These are phyloP conservation scores for Colletotrichum orbiculare DNA, from an alignment of 2,329 filamentous ascomycete species.

Conservation along the genomic window DNA sequence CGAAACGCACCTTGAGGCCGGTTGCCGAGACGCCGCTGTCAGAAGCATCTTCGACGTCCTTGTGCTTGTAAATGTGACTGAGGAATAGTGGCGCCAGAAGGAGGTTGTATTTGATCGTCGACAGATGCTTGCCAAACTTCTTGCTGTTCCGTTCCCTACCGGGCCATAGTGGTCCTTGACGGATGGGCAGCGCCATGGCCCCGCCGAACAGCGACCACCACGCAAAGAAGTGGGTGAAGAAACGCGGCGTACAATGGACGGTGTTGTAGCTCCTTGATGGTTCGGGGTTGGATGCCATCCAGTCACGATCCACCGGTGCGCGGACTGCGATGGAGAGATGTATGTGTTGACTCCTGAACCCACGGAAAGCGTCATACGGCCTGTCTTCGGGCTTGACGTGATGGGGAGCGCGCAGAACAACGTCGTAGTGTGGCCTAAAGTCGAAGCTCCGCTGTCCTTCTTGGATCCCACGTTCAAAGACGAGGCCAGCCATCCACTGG, in stretches of 20 bases:
- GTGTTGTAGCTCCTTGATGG: constrained; percentile 94
- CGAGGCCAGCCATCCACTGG: constrained; percentile 88
- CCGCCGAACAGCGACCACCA: constrained; percentile 99
- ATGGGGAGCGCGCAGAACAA: constrained; percentile 84
- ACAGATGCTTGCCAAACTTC: constrained; percentile 95
- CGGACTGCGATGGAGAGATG: constrained; percentile 93
- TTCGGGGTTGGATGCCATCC: constrained; percentile 79
- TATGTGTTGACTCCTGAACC: constrained; percentile 97
- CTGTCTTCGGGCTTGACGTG: constrained; percentile 70
- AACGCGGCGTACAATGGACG: constrained; percentile 91
- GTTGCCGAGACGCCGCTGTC: constrained; percentile 86
- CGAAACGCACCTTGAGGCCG: constrained; percentile 93
- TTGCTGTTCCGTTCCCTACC: constrained; percentile 96
- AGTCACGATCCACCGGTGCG: constrained; percentile 87
- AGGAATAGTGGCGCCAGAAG: constrained; percentile 92
- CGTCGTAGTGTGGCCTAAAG: constrained; percentile 92
- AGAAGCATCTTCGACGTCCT: constrained; percentile 87
- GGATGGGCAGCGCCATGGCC: constrained; percentile 92
- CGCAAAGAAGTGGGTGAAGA: constrained; percentile 97
- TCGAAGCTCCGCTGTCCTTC: constrained; percentile 81
- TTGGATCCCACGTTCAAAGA: constrained; percentile 87
- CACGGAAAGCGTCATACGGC: constrained; percentile 91
- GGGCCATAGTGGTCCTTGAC: constrained; percentile 91
- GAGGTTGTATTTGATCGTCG: constrained; percentile 98
- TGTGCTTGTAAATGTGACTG: constrained; percentile 98